Conservation (phyloP, 2,329 filamentous ascomycete genomes). For the Byssochlamys sp. region DNA sequence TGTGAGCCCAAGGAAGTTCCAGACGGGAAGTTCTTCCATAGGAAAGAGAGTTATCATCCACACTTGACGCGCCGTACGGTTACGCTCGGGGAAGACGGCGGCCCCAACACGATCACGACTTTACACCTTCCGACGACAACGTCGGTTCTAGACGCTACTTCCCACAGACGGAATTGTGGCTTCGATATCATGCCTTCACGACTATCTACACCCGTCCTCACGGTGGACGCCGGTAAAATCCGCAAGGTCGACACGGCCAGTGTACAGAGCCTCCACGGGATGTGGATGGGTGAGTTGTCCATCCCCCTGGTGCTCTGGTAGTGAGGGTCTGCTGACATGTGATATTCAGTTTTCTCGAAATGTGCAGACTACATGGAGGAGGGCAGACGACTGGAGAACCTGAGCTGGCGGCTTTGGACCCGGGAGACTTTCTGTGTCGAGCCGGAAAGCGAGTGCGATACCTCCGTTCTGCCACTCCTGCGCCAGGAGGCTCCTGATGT, state of each 20-base stretch:
- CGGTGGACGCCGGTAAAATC: constrained; percentile 82
- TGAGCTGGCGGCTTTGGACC: constrained; percentile 93
- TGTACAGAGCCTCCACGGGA: constrained; percentile 84
- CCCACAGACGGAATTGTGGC: constrained; percentile 15
- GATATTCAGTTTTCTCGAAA: constrained; percentile 69
- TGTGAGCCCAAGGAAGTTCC: background rate
- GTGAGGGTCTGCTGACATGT: constrained; percentile 5
- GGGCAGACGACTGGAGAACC: constrained; percentile 82
- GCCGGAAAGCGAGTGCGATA: constrained; percentile 44
- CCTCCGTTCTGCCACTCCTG: constrained; percentile 40
- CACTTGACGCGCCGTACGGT: constrained; percentile 31
- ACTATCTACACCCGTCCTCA: constrained; percentile 76
- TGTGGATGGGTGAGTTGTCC: constrained; percentile 76
- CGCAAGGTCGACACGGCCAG: constrained; percentile 91
- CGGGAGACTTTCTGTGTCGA: constrained; percentile 85
- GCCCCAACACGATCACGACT: constrained; percentile 25
- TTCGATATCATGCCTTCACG: constrained; percentile 62
- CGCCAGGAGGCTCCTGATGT: constrained; percentile 43
- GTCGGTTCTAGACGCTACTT: constrained; percentile 1
- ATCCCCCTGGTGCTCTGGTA: constrained; percentile 1
- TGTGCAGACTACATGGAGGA: constrained; percentile 91
- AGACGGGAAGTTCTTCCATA: constrained; percentile 8
- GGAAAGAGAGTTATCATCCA: constrained; percentile 9
- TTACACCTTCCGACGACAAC: background rate
- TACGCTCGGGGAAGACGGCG: constrained; percentile 36